Evolutionary conservation across 2,329 filamentous ascomycete genomes (phyloP).

Genomic region (Talaromyces marneffei): DNA sequence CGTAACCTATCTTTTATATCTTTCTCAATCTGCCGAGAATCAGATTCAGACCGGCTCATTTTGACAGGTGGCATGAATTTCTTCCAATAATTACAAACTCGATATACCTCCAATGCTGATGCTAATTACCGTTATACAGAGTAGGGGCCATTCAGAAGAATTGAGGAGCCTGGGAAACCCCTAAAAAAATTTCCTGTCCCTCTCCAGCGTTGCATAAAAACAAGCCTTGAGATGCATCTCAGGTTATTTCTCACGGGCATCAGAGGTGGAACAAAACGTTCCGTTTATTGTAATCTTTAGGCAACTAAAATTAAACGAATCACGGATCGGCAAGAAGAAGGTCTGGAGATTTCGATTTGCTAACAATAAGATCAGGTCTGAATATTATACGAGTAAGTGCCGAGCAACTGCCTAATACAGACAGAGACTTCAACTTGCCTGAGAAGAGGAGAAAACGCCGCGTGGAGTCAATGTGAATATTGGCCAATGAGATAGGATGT

Average conservation of each 20-base stretch:
- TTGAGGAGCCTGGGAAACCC: too few species aligned
- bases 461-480: neutral
- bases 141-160: neutral
- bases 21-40: neutral
- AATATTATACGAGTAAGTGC: neutral
- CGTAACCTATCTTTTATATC: neutral
- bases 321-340: neutral
- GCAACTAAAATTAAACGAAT: neutral
- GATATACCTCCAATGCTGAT: neutral
- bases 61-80: neutral
- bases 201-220: neutral
- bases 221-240: neutral
- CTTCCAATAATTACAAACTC: neutral
- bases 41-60: neutral
- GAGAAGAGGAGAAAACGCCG: neutral
- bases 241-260: constrained; percentile 3
- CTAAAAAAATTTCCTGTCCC: neutral
- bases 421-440: neutral
- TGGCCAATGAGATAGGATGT: neutral
- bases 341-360: neutral
- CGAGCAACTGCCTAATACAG: neutral
- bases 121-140: neutral
- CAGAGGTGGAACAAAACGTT: constrained; percentile 7
- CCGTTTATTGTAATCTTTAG: neutral
- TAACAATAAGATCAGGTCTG: neutral